Percentiles rank a stretch among this genome's conserved stretches.
These are phyloP conservation scores for Ogataea kodamae DNA, from an alignment of 805 yeast genomes.

Conservation along the genomic window DNA sequence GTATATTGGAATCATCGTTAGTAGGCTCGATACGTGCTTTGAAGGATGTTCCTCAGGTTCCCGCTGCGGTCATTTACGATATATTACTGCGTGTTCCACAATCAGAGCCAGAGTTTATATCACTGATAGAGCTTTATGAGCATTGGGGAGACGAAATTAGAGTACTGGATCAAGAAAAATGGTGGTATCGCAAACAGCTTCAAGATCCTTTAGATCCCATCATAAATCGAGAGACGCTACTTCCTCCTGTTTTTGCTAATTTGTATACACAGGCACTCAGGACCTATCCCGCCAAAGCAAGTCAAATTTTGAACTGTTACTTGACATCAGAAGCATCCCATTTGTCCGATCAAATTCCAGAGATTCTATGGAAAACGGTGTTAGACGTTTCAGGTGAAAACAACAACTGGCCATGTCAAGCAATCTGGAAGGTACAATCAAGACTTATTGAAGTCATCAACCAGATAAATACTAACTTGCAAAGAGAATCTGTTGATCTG, in stretches of 20 bases:
- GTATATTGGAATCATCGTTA: constrained; percentile 25
- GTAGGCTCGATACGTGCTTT: constrained; percentile 18
- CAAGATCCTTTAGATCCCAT: constrained; percentile 4
- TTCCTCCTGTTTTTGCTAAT: constrained; percentile 30
- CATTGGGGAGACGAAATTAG: constrained; percentile 18
- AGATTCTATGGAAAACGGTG: constrained; percentile 31
- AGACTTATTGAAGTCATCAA: constrained; percentile 24
- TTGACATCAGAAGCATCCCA: constrained; percentile 7
- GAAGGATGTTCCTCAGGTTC: constrained; percentile 19
- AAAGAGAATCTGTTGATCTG: constrained; percentile 21
- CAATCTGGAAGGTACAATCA: constrained; percentile 26
- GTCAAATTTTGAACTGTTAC: constrained; percentile 18
- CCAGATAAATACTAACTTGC: constrained; percentile 13
- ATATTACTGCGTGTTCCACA: constrained; percentile 26
- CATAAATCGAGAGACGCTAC: constrained; percentile 17
- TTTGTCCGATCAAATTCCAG: constrained; percentile 25
- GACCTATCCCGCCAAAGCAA: constrained; percentile 20
- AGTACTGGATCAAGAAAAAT: constrained; percentile 29
- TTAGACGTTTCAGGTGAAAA: constrained; percentile 30
- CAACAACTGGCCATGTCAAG: constrained; percentile 19
- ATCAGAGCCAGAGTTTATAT: constrained; percentile 25
- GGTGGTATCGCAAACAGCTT: constrained; percentile 22
- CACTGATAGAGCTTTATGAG: constrained; percentile 24
- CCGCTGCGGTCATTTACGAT: constrained; percentile 30
- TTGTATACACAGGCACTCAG: constrained; percentile 27